Evolutionary conservation across 768 basidiomycete genomes (phyloP), one percentile per base, ranked within the genome.

Genomic region (Sporobolomyces roseus): DNA sequence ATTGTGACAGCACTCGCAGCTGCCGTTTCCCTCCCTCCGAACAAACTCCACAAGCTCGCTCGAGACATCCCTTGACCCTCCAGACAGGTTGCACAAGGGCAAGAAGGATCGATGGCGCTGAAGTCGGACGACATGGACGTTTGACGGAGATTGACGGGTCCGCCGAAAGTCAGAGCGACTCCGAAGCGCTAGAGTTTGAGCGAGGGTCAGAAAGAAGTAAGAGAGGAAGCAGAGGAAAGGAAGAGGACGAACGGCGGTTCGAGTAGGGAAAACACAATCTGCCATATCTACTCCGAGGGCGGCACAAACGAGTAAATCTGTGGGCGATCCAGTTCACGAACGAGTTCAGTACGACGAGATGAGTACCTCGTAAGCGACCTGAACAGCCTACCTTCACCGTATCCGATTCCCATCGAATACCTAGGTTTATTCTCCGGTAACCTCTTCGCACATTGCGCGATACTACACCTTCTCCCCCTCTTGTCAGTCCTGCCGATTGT

Each of bases 271-370:
- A 16, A 94, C 91, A 70, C 91, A 94, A 77, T 94, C 91, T 0
- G 91, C 91, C 90, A 94, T 93, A 75, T 94, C 91, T 35, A 93
- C 84, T 19, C 91, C 91, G n/a, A 94, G 81, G 7, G 91, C 91
- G 27, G 91, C 87, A 74, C 92, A 93, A 19, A 93, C 91, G 46
- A 94, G 80, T 19, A 94, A 82, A 81, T 94, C 91, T 90, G 68
- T 8, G n/a, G 12, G 55, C 46, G 30, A 21, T 33, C 6, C 58
- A 25, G 52, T 23, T 46, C 13, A 13, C 23, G 45, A 13, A 13
- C 45, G 6, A 6, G 23, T 13, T 46, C 9, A 17, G 38, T 9
- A 41, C 27, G 49, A 33, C 36, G 43, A 48, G 45, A 41, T 51
- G 29, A 27, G 25, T 53, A 46, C 30, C n/a, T n/a, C n/a, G n/a